Conservation (phyloP, 2,329 filamentous ascomycete genomes). For the Pseudogymnoascus destructans region DNA sequence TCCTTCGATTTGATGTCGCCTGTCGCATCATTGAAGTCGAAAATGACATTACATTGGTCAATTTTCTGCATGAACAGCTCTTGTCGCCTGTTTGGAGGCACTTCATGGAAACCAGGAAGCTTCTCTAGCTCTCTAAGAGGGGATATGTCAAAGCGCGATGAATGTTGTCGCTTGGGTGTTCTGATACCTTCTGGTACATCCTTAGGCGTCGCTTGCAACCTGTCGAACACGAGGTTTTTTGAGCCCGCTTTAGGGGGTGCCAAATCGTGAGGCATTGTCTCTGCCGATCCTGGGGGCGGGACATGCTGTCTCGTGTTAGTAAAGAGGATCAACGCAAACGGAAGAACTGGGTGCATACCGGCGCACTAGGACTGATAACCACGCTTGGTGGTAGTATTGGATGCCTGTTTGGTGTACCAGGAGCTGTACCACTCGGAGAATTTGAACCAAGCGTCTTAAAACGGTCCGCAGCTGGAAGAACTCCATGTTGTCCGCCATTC, state of each 20-base stretch:
- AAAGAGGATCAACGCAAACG: neutral
- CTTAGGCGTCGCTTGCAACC: conserved; percentile 85
- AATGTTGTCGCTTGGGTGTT: conserved; percentile 93
- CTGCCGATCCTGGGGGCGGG: conserved; percentile 80
- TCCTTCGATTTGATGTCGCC: conserved; percentile 99
- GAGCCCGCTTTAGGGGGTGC: conserved; percentile 83
- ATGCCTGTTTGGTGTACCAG: conserved; percentile 49
- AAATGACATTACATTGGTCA: conserved; percentile 99
- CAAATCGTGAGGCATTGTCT: conserved; percentile 96
- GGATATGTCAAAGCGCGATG: conserved; percentile 94
- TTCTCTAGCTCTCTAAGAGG: conserved; percentile 95
- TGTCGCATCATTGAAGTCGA: conserved; percentile 97
- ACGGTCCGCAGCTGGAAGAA: conserved; percentile 29
- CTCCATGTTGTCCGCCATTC: conserved; percentile 21
- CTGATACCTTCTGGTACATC: conserved; percentile 91
- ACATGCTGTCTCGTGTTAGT: conserved; percentile 49
- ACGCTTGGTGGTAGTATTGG: conserved; percentile 68
- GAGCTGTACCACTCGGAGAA: conserved; percentile 32
- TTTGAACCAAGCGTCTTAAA: conserved; percentile 30
- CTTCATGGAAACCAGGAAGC: conserved; percentile 93
- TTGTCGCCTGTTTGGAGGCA: conserved; percentile 84
- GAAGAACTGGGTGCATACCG: conserved; percentile 46
- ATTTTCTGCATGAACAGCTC: conserved; percentile 99
- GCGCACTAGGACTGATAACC: conserved; percentile 86
- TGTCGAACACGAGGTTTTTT: conserved; percentile 80